These are phyloP conservation scores for Aspergillus carbonarius DNA, from an alignment of 2,329 filamentous ascomycete species.

Conservation along the genomic window DNA sequence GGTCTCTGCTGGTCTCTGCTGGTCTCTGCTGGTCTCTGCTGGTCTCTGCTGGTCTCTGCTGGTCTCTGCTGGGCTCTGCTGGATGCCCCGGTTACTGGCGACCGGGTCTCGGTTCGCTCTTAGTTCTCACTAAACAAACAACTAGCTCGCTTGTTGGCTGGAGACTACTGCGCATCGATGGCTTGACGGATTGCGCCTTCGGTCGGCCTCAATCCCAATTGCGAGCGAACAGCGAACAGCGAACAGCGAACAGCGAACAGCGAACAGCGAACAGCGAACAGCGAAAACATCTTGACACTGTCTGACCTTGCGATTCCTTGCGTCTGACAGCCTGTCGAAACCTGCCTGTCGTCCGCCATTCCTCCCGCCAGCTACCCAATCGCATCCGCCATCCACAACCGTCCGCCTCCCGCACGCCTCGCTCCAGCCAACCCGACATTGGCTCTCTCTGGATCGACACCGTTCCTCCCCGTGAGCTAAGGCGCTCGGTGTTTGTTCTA, in stretches of 20 bases:
- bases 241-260: no score
- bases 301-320: conserved; percentile 8
- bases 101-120: not conserved
- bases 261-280: no score
- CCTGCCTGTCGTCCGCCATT: not conserved
- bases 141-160: not conserved
- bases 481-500: conserved; percentile 21
- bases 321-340: conserved; percentile 7
- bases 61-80: not conserved
- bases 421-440: not conserved
- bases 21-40: not conserved
- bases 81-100: not conserved
- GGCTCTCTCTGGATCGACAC: conserved; percentile 11
- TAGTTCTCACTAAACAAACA: not conserved
- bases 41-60: not conserved
- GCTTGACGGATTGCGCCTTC: not conserved
- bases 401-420: conserved; percentile 1
- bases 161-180: not conserved
- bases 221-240: no score
- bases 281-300: no score
- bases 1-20: no score
- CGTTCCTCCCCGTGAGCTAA: conserved; percentile 9
- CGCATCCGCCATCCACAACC: conserved; percentile 2
- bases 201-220: not conserved
- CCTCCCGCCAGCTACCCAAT: conserved; percentile 1